A percentile compares a stretch with the other conserved stretches of the same genome.
Conservation (phyloP, 2,329 filamentous ascomycete genomes). For the Neofusicoccum sp. region DNA sequence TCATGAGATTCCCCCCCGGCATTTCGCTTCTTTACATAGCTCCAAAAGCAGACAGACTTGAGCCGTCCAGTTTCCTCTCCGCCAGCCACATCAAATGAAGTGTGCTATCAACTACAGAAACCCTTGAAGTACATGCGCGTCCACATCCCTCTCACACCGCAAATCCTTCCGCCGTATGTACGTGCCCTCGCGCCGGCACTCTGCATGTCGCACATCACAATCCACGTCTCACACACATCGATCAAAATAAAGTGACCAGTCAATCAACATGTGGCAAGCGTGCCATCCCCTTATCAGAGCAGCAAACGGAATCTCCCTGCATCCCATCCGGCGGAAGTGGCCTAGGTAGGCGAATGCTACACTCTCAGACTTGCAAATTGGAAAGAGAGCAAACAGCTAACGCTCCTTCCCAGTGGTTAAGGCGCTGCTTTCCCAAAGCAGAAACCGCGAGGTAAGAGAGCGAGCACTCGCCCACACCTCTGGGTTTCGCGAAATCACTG, state of each 20-base stretch:
- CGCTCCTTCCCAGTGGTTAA: slow-evolving; percentile 36
- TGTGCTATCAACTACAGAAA: neutral
- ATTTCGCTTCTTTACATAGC: neutral
- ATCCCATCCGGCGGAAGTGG: slow-evolving; percentile 1
- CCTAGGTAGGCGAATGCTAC: neutral
- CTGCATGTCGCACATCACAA: neutral
- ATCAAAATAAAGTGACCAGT: neutral
- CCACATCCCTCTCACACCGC: neutral
- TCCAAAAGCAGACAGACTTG: neutral
- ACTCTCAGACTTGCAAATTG: neutral
- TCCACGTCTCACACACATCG: neutral
- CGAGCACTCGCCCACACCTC: neutral
- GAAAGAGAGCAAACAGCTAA: neutral
- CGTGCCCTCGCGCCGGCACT: neutral
- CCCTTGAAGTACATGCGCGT: neutral
- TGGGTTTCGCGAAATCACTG: slow-evolving; percentile 21
- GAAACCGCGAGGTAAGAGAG: slow-evolving; percentile 15
- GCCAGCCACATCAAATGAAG: neutral
- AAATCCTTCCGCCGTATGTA: neutral
- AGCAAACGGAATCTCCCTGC: neutral
- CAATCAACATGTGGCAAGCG: neutral
- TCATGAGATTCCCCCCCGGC: too few relatives aligned
- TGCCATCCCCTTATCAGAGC: neutral
- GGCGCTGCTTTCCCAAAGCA: slow-evolving; percentile 38
- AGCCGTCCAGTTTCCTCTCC: neutral